Evolutionary conservation across 2,329 filamentous ascomycete genomes (phyloP).

Genomic region (Xenoacremonium recifei): DNA sequence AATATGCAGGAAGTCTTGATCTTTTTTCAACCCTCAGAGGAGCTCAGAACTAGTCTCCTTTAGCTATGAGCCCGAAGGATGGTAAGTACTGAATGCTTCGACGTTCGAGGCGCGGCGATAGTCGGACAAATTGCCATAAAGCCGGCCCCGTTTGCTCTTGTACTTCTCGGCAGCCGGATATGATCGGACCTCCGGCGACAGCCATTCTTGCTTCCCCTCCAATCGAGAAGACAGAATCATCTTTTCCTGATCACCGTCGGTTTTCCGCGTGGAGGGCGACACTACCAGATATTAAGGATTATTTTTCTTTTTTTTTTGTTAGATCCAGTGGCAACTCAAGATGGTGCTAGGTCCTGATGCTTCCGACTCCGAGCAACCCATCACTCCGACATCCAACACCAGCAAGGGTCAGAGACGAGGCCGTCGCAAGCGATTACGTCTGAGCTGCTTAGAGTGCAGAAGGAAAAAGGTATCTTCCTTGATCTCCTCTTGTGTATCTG

Average conservation of each 20-base stretch:
- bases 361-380: neutral
- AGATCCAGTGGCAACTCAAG: neutral
- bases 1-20: no score
- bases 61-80: no score
- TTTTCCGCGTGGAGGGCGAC: neutral
- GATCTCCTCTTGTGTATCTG: neutral
- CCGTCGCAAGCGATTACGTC: neutral
- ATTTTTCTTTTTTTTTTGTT: neutral
- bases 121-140: no score
- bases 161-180: no score
- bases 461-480: neutral
- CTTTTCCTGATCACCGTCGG: neutral
- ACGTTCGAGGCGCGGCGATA: no score
- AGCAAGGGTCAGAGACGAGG: neutral
- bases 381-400: neutral
- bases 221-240: neutral
- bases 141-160: no score
- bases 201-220: neutral
- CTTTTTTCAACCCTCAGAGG: no score
- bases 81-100: no score
- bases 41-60: no score
- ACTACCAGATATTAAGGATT: neutral
- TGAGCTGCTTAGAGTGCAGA: neutral
- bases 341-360: neutral
- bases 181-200: neutral